phyloP scores from a whole-genome alignment of 1,284 basidiomycete genomes.

The Mycena citricolor region DNA sequence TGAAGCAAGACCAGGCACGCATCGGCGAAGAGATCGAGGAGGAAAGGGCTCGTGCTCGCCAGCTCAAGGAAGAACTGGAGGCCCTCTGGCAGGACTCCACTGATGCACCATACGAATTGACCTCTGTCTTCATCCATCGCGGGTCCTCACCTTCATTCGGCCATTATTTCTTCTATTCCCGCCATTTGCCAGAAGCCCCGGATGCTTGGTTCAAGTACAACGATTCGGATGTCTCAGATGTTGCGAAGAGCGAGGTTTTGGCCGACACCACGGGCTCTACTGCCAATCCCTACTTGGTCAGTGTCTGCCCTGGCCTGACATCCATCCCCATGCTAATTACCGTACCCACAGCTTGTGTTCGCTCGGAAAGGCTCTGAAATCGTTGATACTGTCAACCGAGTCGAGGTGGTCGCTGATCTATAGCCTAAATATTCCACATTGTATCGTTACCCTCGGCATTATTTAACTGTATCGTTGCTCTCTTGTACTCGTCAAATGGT shows the following conservation, averaged over 20 bases:
- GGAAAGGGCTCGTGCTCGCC: slow-evolving; percentile 53
- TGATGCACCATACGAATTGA: slow-evolving; percentile 83
- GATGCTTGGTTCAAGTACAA: slow-evolving; percentile 96
- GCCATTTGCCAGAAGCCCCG: slow-evolving; percentile 71
- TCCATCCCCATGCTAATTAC: slow-evolving; percentile 4
- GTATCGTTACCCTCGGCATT: slow-evolving; percentile 3
- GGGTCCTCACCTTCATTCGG: slow-evolving; percentile 82
- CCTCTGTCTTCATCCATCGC: slow-evolving; percentile 95
- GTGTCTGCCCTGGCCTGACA: slow-evolving; percentile 34
- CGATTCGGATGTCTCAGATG: slow-evolving; percentile 78
- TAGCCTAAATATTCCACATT: slow-evolving; percentile 9
- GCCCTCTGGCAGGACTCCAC: slow-evolving; percentile 73
- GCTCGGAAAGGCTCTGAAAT: slow-evolving; percentile 71
- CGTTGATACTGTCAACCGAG: slow-evolving; percentile 76
- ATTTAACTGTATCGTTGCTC: slow-evolving; percentile 4
- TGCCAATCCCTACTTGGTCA: slow-evolving; percentile 80
- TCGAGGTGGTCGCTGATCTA: slow-evolving; percentile 25
- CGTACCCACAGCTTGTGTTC: slow-evolving; percentile 74
- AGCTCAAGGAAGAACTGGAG: slow-evolving; percentile 73
- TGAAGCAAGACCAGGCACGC: slow-evolving; percentile 52
- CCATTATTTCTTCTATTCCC: slow-evolving; percentile 88
- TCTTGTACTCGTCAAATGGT: slow-evolving; percentile 13
- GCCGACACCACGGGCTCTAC: slow-evolving; percentile 79
- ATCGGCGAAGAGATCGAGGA: slow-evolving; percentile 62
- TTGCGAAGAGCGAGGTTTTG: slow-evolving; percentile 74